A percentile compares a stretch with the other conserved stretches of the same genome.
Conservation (phyloP, 2,329 filamentous ascomycete species). For the Cladophialophora immunda region DNA sequence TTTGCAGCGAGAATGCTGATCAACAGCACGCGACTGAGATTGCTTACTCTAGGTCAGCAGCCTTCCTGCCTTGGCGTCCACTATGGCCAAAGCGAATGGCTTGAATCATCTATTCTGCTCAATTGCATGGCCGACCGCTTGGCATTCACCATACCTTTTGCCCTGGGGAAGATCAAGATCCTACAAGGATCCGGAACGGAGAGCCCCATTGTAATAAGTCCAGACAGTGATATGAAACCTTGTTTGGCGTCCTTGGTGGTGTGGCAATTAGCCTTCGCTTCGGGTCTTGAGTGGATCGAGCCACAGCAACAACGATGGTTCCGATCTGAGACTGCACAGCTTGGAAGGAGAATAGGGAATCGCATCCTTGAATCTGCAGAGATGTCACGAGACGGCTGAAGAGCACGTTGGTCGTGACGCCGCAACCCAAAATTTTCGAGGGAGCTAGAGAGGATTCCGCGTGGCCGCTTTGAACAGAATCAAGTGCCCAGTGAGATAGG, state of each 20-base stretch:
- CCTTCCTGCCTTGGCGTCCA: background rate
- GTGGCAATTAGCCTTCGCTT: constrained; percentile 40
- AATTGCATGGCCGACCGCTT: constrained; percentile 21
- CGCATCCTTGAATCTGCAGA: constrained; percentile 30
- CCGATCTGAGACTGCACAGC: constrained; percentile 33
- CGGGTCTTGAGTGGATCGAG: constrained; percentile 35
- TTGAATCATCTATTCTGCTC: background rate
- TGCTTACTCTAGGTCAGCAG: constrained; percentile 24
- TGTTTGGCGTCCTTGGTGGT: constrained; percentile 29
- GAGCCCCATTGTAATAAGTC: constrained; percentile 52
- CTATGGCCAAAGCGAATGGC: background rate
- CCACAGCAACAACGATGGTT: constrained; percentile 38
- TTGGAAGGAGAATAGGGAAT: constrained; percentile 40
- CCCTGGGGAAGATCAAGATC: constrained; percentile 16
- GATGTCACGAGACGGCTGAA: too few species aligned
- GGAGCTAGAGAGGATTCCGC: too few species aligned
- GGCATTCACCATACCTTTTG: constrained; percentile 24
- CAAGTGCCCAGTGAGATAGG: too few species aligned
- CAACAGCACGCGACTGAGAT: constrained; percentile 38
- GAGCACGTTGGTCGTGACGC: too few species aligned
- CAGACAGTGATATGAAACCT: constrained; percentile 35
- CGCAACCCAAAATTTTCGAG: too few species aligned
- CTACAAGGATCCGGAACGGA: background rate
- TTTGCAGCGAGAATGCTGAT: constrained; percentile 41
- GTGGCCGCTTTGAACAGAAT: too few species aligned